These are phyloP conservation scores for Arabidopsis arenosa DNA, from an alignment of 345 rosid genomes.

Conservation along the genomic window DNA sequence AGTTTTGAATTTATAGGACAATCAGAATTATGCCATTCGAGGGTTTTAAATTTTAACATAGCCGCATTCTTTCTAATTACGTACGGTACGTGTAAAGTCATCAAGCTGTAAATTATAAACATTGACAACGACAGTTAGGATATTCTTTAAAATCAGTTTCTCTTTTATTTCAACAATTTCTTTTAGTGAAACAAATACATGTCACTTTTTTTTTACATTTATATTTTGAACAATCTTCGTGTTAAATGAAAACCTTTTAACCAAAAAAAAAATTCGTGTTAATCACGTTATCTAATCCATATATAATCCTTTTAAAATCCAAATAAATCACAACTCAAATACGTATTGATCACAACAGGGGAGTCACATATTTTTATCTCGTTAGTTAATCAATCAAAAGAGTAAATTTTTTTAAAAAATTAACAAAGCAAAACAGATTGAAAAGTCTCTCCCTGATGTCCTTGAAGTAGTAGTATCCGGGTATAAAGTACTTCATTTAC, in stretches of 20 bases:
- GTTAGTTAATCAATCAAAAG: not conserved
- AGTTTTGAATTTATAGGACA: not conserved
- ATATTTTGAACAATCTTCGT: not conserved
- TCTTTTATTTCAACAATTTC: slow-evolving; percentile 3
- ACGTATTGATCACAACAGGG: not conserved
- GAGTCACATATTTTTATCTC: not conserved
- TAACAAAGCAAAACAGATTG: not conserved
- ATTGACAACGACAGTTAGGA: not conserved
- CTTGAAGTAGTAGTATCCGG: not conserved
- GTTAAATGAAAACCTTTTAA: not conserved
- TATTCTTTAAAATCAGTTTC: not conserved
- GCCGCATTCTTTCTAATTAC: slow-evolving; percentile 13
- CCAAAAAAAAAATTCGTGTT: not conserved
- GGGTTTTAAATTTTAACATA: not conserved
- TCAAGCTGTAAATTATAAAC: slow-evolving; percentile 1
- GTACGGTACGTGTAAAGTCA: not conserved
- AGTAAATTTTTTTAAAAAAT: not conserved
- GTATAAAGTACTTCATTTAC: not conserved
- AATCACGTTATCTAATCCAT: not conserved
- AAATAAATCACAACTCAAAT: slow-evolving; percentile 13
- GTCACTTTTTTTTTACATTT: not conserved
- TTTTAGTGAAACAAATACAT: not conserved
- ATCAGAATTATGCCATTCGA: not conserved
- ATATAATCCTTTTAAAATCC: slow-evolving; percentile 13
- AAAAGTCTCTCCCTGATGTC: slow-evolving; percentile 7